Conservation (phyloP, 192 early-diverging fungal genomes). For the Pilaira anomala region DNA sequence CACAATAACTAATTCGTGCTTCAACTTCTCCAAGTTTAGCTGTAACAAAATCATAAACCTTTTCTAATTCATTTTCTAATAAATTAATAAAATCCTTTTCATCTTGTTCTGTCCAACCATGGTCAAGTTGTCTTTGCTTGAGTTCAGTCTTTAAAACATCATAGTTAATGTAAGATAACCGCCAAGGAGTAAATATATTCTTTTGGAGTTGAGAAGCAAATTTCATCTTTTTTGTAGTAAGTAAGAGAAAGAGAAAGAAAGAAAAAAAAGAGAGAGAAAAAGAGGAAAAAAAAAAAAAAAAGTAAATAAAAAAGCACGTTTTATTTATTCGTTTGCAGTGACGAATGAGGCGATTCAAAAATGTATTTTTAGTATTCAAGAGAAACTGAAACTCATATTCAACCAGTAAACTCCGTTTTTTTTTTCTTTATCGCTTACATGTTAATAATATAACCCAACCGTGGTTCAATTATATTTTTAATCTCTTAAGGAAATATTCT, state of each 20-base stretch:
- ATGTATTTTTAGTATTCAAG: neutral
- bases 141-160: constrained; percentile 82
- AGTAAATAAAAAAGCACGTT: neutral
- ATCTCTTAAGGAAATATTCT: too few relatives aligned
- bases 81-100: constrained; percentile 77
- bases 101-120: constrained; percentile 61
- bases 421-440: neutral
- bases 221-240: constrained; percentile 64
- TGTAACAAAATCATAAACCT: constrained; percentile 72
- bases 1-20: constrained; percentile 67
- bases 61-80: constrained; percentile 86
- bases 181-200: constrained; percentile 73
- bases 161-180: constrained; percentile 80
- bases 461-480: too few relatives aligned
- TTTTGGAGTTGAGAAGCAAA: constrained; percentile 77
- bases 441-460: too few relatives aligned
- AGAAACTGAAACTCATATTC: too few relatives aligned
- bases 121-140: constrained; percentile 60
- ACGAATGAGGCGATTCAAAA: neutral
- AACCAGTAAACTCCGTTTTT: neutral
- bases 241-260: neutral
- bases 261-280: neutral
- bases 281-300: neutral
- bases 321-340: neutral
- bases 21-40: constrained; percentile 75